Percentiles rank a stretch among this genome's conserved stretches.
These are phyloP conservation scores for Scheffersomyces illinoinensis DNA, from an alignment of 1,139 yeast species.

Conservation along the genomic window DNA sequence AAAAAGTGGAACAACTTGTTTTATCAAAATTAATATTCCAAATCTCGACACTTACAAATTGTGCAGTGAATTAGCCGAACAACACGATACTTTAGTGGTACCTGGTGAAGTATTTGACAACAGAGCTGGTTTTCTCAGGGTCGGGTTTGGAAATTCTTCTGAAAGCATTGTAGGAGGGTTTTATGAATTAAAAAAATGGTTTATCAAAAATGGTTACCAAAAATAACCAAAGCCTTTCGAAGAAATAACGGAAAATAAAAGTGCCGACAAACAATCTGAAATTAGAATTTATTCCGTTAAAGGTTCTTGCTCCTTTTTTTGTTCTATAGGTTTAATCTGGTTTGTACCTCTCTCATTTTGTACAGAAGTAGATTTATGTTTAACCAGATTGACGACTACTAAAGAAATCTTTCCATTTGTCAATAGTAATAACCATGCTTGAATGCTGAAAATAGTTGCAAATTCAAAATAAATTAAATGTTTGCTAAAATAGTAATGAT, in stretches of 20 bases:
- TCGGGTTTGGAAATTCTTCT: conserved; percentile 53
- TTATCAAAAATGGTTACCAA: neutral
- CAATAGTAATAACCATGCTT: too few relatives aligned
- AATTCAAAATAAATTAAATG: neutral
- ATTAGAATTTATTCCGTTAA: neutral
- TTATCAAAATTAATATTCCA: conserved; percentile 33
- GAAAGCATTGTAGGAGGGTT: conserved; percentile 16
- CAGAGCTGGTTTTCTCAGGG: conserved; percentile 42
- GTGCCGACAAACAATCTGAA: neutral
- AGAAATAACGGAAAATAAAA: neutral
- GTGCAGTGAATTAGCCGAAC: conserved; percentile 36
- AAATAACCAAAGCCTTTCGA: neutral
- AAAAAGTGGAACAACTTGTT: conserved; percentile 51
- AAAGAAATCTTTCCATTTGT: neutral
- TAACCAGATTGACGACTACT: neutral
- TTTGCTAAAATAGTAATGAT: neutral
- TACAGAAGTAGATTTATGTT: neutral
- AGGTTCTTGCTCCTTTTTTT: neutral
- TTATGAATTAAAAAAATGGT: neutral
- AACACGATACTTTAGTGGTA: conserved; percentile 37
- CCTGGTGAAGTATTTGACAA: conserved; percentile 54
- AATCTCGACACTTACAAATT: conserved; percentile 32
- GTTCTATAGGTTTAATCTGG: neutral
- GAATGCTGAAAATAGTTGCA: neutral
- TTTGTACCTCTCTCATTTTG: neutral